Conservation (phyloP, 2,329 filamentous ascomycete genomes). For the Teratosphaeriaceae sp. region DNA sequence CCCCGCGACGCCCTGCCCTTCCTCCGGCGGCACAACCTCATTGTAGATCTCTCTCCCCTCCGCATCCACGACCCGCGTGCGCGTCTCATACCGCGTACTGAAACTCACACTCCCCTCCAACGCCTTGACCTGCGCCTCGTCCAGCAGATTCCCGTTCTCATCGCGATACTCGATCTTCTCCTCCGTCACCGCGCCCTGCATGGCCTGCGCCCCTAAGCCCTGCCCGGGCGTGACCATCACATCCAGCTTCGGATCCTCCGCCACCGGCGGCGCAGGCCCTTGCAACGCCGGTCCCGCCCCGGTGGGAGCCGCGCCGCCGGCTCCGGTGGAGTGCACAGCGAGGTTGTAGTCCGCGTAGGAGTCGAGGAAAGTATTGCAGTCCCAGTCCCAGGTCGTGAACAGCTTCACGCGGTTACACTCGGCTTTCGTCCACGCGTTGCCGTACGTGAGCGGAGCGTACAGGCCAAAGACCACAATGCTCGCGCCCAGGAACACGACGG, state of each 20-base stretch:
- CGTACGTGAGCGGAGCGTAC: constrained; percentile 87
- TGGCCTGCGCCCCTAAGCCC: not conserved
- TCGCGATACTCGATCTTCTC: constrained; percentile 92
- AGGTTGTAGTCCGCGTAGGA: constrained; percentile 39
- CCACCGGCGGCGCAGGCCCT: constrained; percentile 28
- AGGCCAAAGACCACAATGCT: constrained; percentile 71
- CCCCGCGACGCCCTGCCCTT: constrained; percentile 31
- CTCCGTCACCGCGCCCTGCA: constrained; percentile 45
- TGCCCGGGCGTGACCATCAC: constrained; percentile 27
- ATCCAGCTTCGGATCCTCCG: constrained; percentile 30
- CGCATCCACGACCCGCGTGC: constrained; percentile 74
- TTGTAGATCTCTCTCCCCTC: constrained; percentile 68
- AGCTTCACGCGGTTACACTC: constrained; percentile 86
- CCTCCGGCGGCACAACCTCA: constrained; percentile 24
- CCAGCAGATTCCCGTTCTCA: constrained; percentile 81
- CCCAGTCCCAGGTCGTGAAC: constrained; percentile 89
- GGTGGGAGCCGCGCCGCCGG: constrained; percentile 19
- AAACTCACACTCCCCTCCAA: constrained; percentile 93
- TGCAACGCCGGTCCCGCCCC: constrained; percentile 15
- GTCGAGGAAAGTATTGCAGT: constrained; percentile 88
- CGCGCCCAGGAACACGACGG: constrained; percentile 65
- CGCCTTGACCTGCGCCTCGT: constrained; percentile 73
- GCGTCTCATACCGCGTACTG: constrained; percentile 92
- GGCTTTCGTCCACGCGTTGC: constrained; percentile 85
- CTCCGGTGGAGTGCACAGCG: constrained; percentile 14